A percentile compares a stretch with the other conserved stretches of the same genome.
phyloP scores from a whole-genome alignment of 306 rosid genomes.

The Corylus heterophylla region DNA sequence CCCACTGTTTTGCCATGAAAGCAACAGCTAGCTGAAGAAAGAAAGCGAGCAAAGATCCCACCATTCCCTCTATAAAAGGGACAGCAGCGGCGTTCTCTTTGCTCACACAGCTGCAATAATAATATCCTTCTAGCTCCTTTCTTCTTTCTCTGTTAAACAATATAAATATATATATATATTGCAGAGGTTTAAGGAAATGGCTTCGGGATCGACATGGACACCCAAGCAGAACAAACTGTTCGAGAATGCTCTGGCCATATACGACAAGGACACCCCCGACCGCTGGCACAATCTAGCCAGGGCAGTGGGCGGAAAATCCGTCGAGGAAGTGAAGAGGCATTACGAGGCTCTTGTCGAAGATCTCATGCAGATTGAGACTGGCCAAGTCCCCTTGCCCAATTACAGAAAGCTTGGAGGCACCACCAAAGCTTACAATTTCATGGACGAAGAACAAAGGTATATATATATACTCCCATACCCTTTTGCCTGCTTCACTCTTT shows the following conservation, averaged over 20 bases:
- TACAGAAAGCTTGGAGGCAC: slow-evolving; percentile 35
- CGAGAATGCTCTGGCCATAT: slow-evolving; percentile 70
- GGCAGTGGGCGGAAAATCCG: slow-evolving; percentile 76
- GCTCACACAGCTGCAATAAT: slow-evolving; percentile 9
- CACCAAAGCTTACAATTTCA: slow-evolving; percentile 32
- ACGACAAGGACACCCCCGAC: slow-evolving; percentile 60
- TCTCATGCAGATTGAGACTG: slow-evolving; percentile 61
- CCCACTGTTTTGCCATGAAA: slow-evolving; percentile 47
- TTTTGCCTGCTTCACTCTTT: not conserved
- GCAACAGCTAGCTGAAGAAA: slow-evolving; percentile 32
- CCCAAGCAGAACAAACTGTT: slow-evolving; percentile 68
- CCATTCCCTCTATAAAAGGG: slow-evolving; percentile 42
- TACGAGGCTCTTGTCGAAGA: slow-evolving; percentile 70
- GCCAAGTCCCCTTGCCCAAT: slow-evolving; percentile 65
- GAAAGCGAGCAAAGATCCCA: slow-evolving; percentile 14
- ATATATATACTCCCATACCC: not conserved
- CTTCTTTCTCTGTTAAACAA: not conserved
- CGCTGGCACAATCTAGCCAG: slow-evolving; percentile 71
- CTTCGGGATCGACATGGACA: slow-evolving; percentile 63
- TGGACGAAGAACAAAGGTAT: slow-evolving; percentile 58
- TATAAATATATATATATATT: not conserved
- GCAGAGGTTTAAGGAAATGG: slow-evolving; percentile 19
- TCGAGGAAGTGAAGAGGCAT: slow-evolving; percentile 71
- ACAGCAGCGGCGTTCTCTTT: slow-evolving; percentile 26
- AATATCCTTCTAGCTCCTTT: not conserved